A percentile compares a stretch with the other conserved stretches of the same genome.
phyloP scores from a whole-genome alignment of 768 basidiomycete genomes.

The Galerina marginata region DNA sequence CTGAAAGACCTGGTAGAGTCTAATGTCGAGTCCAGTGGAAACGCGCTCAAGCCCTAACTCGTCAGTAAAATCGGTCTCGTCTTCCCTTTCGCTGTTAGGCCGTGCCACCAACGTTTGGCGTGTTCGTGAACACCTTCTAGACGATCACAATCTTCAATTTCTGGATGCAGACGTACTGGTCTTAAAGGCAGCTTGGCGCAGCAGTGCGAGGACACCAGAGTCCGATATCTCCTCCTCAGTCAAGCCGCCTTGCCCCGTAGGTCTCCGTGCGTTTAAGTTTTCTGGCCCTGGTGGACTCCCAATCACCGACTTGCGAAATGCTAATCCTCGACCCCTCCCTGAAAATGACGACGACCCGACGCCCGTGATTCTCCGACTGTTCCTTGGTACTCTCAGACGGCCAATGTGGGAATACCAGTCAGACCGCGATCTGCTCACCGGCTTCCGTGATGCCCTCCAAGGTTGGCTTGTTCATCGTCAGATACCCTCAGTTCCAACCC shows the following conservation, averaged over 20 bases:
- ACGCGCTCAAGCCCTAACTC: no score
- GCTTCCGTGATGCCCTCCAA: background rate
- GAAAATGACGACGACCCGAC: background rate
- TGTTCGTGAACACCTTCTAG: background rate
- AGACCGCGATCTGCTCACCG: constrained; percentile 1
- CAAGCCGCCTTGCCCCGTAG: background rate
- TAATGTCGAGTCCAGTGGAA: no score
- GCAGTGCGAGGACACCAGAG: background rate
- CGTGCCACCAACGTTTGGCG: constrained; percentile 4
- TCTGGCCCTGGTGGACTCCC: background rate
- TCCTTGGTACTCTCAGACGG: background rate
- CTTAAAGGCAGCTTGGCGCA: background rate
- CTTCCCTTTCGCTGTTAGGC: background rate
- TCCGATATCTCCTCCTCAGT: background rate
- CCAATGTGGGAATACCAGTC: constrained; percentile 1
- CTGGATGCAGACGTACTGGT: background rate
- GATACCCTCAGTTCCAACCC: no score
- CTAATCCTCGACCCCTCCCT: background rate
- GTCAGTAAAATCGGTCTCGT: background rate
- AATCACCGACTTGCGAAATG: background rate
- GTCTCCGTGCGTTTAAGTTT: background rate
- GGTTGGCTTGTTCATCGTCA: background rate
- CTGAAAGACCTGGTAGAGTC: no score
- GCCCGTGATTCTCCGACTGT: background rate
- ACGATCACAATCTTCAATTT: background rate